Evolutionary conservation across 331 rosid genomes (phyloP), one percentile per base, ranked within the genome.

Genomic region (Stylosanthes scabra): DNA sequence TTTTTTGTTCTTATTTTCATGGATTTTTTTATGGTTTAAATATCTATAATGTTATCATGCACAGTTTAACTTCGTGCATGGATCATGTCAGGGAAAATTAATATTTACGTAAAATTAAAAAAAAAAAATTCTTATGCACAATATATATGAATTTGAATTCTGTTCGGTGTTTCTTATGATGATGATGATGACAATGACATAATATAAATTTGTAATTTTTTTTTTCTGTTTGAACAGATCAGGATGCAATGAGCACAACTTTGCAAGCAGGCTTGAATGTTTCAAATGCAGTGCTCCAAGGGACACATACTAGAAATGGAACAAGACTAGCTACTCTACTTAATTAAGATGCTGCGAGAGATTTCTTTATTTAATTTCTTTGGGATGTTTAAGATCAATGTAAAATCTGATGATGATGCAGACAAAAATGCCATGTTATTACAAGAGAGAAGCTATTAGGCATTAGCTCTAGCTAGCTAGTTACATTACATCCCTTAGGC

Each of bases 251-350:
- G 98, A 94, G 71, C 98, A 94, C 83, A 94, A 94, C 86, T 94
- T 94, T 73, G 98, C 98, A 0, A 94, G 93, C 88, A 73, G 98
- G 88, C 89, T 86, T 80, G 98, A 94, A 75, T 94, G 98, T 62
- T 94, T 94, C 80, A 91, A 91, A 88, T 94, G 98, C 95, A 91
- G 83, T 71, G 98, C 98, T 44, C 98, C 97, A 49, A 90, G 96
- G 82, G 98, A 94, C 84, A 81, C 88, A 12, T 89, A 68, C 89
- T 89, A 88, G 88, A 70, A 41, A 80, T 46, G 68, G 70, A 68
- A 82, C 82, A 77, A 65, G 73, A 62, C 59, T 70, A 58, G 25
- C 37, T n/a, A n/a, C n/a, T 42, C 63, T 15, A 63, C 37, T 70
- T 54, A 59, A 52, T 76, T 31, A 31, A 59, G 78, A 75, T 67